Conservation (phyloP, 176 grass and related monocot species). For the Oryza australiensis region DNA sequence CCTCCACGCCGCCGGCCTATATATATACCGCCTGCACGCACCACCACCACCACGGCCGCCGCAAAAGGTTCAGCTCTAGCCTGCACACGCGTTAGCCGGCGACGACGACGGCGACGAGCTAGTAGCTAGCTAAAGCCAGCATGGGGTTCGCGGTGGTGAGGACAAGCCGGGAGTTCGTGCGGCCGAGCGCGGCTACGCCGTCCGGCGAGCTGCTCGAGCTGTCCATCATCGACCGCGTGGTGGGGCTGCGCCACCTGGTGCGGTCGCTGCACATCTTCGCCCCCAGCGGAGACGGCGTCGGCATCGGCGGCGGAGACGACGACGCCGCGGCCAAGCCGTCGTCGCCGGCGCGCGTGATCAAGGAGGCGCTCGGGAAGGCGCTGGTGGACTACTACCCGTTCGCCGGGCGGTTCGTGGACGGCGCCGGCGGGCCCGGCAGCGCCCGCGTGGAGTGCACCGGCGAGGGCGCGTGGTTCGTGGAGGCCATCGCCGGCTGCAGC, state of each 20-base stretch:
- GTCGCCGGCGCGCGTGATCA: background rate
- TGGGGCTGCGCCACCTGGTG: slow-evolving; percentile 40
- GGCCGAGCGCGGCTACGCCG: slow-evolving; percentile 7
- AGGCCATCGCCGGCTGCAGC: slow-evolving; percentile 21
- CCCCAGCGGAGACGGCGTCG: too few relatives aligned
- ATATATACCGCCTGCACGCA: background rate
- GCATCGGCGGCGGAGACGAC: background rate
- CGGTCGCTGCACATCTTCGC: slow-evolving; percentile 39
- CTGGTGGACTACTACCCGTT: slow-evolving; percentile 45
- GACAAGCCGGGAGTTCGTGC: slow-evolving; percentile 7
- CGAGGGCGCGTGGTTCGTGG: slow-evolving; percentile 35
- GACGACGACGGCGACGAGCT: too few relatives aligned
- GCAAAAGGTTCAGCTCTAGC: background rate
- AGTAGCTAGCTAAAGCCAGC: background rate
- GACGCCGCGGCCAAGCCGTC: background rate
- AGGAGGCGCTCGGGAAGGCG: slow-evolving; percentile 14
- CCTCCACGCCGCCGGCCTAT: background rate
- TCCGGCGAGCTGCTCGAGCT: slow-evolving; percentile 9
- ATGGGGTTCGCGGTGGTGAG: slow-evolving; percentile 31
- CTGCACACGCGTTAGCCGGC: too few relatives aligned
- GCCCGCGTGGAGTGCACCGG: slow-evolving; percentile 29
- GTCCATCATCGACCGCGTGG: slow-evolving; percentile 42
- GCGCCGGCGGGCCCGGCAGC: background rate
- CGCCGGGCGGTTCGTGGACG: slow-evolving; percentile 29
- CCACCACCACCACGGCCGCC: background rate